A percentile compares a stretch with the other conserved stretches of the same genome.
Evolutionary conservation across 305 asterid species (phyloP).

Genomic region (Fraxinus sp.): DNA sequence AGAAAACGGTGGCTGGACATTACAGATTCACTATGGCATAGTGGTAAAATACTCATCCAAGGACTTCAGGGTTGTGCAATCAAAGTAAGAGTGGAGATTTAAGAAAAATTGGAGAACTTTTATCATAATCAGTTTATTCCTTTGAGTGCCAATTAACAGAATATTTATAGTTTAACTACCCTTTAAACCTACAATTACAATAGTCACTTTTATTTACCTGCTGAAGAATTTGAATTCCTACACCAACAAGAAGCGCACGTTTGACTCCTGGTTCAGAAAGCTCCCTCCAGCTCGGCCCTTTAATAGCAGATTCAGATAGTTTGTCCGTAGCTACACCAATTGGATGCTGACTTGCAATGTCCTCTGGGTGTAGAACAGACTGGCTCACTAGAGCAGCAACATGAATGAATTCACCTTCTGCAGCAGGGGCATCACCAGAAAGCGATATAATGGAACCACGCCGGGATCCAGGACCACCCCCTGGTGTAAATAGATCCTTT

Average conservation of each 20-base stretch:
- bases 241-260: conserved; percentile 86
- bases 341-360: conserved; percentile 42
- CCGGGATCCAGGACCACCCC: conserved; percentile 61
- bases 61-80: neutral
- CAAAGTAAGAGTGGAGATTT: neutral
- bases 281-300: conserved; percentile 66
- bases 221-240: conserved; percentile 88
- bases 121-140: neutral
- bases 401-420: conserved; percentile 56
- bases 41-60: neutral
- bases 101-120: neutral
- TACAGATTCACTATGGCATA: neutral
- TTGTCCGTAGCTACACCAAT: conserved; percentile 51
- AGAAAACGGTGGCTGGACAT: no score
- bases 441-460: conserved; percentile 65
- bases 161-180: neutral
- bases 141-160: neutral
- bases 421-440: conserved; percentile 43
- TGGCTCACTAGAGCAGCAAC: conserved; percentile 93
- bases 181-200: neutral
- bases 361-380: conserved; percentile 66
- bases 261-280: conserved; percentile 91
- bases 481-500: conserved; percentile 83
- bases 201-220: conserved; percentile 48
- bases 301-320: conserved; percentile 37